A percentile compares a stretch with the other conserved stretches of the same genome.
These are phyloP conservation scores for Sporisorium scitamineum DNA, from an alignment of 1,284 basidiomycete genomes.

Conservation along the genomic window DNA sequence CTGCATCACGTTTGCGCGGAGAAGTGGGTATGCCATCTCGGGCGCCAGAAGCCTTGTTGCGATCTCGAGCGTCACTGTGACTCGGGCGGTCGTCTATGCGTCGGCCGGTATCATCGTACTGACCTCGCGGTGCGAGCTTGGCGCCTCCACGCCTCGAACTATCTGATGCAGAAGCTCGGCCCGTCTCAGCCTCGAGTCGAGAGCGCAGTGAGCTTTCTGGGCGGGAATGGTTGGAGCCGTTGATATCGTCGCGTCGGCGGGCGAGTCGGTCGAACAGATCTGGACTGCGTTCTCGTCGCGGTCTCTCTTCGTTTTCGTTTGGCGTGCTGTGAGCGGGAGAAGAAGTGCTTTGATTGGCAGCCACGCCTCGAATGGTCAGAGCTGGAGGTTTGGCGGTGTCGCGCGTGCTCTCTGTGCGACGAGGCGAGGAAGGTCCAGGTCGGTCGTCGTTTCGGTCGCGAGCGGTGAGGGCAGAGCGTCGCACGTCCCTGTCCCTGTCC, in stretches of 20 bases:
- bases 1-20: slow-evolving; percentile 20
- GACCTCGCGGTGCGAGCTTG: slow-evolving; percentile 36
- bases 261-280: slow-evolving; percentile 38
- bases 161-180: slow-evolving; percentile 7
- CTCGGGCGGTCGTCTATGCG: slow-evolving; percentile 23
- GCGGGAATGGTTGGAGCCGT: slow-evolving; percentile 16
- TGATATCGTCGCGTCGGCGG: slow-evolving; percentile 20
- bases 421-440: slow-evolving; percentile 18
- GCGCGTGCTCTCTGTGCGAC: slow-evolving; percentile 11
- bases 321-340: slow-evolving; percentile 4
- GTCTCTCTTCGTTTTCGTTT: slow-evolving; percentile 8
- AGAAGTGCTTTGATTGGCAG: slow-evolving; percentile 18
- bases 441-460: slow-evolving; percentile 7
- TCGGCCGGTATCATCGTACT: slow-evolving; percentile 37
- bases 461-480: background rate
- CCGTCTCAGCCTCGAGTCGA: slow-evolving; percentile 8
- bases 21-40: slow-evolving; percentile 26
- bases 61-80: slow-evolving; percentile 6
- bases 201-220: slow-evolving; percentile 24
- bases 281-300: slow-evolving; percentile 22
- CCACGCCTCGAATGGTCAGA: slow-evolving; percentile 36
- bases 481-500: slow-evolving; percentile 8
- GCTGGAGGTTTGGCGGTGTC: slow-evolving; percentile 17
- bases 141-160: slow-evolving; percentile 6
- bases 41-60: background rate